Evolutionary conservation across 2,329 filamentous ascomycete species (phyloP).

Genomic region (Alternaria sp.): DNA sequence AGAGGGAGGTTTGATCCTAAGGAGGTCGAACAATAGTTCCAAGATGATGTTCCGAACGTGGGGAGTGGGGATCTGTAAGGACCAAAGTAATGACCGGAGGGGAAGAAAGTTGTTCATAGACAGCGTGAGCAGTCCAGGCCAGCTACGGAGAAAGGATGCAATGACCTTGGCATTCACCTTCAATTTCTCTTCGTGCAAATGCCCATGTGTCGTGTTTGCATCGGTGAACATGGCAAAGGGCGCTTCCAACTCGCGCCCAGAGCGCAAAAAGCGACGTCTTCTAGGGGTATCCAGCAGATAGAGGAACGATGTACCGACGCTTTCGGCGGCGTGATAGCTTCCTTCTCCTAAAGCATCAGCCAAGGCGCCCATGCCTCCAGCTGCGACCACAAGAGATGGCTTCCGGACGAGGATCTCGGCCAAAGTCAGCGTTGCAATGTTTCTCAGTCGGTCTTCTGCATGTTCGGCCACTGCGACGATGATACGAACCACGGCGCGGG

Average conservation of each 20-base stretch:
- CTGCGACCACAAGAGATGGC: constrained; percentile 79
- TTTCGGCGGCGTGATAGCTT: constrained; percentile 90
- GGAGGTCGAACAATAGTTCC: constrained; percentile 81
- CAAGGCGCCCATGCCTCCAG: constrained; percentile 84
- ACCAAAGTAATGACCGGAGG: constrained; percentile 78
- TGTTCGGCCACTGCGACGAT: constrained; percentile 91
- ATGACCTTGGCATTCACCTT: constrained; percentile 94
- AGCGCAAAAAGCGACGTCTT: constrained; percentile 80
- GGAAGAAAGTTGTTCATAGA: constrained; percentile 89
- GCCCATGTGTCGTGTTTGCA: constrained; percentile 63
- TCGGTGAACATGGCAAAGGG: constrained; percentile 92
- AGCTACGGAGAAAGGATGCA: constrained; percentile 86
- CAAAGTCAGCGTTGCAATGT: constrained; percentile 91
- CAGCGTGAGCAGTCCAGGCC: constrained; percentile 88
- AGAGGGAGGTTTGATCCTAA: constrained; percentile 90
- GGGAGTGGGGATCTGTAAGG: constrained; percentile 66
- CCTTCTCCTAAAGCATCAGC: constrained; percentile 92
- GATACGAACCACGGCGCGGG: constrained; percentile 84
- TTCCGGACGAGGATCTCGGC: constrained; percentile 91
- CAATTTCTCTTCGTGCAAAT: constrained; percentile 68
- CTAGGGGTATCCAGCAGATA: constrained; percentile 87
- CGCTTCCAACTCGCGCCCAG: constrained; percentile 87
- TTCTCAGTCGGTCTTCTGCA: constrained; percentile 81
- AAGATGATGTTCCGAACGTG: constrained; percentile 77
- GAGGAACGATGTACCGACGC: constrained; percentile 84